Evolutionary conservation across 2,329 filamentous ascomycete species (phyloP).

Genomic region (Berkeleyomyces rouxiae): DNA sequence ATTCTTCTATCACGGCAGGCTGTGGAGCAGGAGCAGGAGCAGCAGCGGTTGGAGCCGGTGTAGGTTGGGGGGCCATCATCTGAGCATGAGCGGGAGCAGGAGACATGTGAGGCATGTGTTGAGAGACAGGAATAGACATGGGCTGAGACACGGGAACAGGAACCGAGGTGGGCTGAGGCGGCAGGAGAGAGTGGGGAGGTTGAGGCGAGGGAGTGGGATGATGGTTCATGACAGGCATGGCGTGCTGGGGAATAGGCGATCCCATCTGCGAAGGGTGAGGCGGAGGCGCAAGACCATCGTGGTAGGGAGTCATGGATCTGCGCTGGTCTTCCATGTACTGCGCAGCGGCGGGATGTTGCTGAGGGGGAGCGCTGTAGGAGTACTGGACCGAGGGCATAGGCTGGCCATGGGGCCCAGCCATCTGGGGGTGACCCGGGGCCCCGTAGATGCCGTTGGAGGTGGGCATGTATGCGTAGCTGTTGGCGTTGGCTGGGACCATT

Average conservation of each 20-base stretch:
- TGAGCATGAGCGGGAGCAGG: slow-evolving; percentile 35
- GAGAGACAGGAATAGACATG: slow-evolving; percentile 17
- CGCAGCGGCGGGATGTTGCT: slow-evolving; percentile 35
- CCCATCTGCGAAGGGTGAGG: slow-evolving; percentile 43
- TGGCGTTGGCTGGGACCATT: slow-evolving; percentile 17
- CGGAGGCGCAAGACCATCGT: slow-evolving; percentile 29
- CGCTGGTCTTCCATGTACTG: slow-evolving; percentile 62
- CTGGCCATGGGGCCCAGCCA: slow-evolving; percentile 1
- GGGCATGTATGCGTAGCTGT: slow-evolving; percentile 14
- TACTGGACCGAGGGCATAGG: slow-evolving; percentile 16
- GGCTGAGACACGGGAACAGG: neutral
- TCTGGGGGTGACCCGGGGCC: slow-evolving; percentile 14
- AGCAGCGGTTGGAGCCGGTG: slow-evolving; percentile 26
- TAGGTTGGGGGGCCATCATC: slow-evolving; percentile 20
- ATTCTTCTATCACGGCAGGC: slow-evolving; percentile 9
- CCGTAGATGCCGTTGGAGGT: slow-evolving; percentile 19
- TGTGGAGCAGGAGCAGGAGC: slow-evolving; percentile 18
- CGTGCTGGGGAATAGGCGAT: slow-evolving; percentile 25
- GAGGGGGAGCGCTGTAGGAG: slow-evolving; percentile 19
- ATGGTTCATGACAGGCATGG: slow-evolving; percentile 18
- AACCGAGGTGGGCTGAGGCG: slow-evolving; percentile 20
- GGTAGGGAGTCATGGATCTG: slow-evolving; percentile 41
- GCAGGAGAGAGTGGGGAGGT: slow-evolving; percentile 36
- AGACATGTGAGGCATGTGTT: slow-evolving; percentile 32
- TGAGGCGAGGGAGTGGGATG: slow-evolving; percentile 43